Base-by-base conservation (phyloP, 805 yeast species). In the Pichia eremophila region DNA sequence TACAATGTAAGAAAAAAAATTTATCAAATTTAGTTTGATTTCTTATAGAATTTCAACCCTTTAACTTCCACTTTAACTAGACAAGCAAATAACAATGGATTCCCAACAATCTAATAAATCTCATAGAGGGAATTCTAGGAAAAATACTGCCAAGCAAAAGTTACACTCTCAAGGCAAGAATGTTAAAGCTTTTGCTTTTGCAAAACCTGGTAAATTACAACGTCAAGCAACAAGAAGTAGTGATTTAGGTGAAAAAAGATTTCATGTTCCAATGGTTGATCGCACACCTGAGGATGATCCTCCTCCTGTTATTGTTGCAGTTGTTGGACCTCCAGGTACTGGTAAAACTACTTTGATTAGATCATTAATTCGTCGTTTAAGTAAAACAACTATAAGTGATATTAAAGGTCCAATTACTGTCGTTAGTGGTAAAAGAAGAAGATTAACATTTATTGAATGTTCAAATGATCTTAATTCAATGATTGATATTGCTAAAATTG, bases 271-370 rank as follows among this genome's bases (percentile, higher is more conserved):
- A 15, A 90, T 93, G 97, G 84, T 93, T 44, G 95, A 93, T 63
- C 74, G 98, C 56, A 89, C 97, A 0, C 97, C 98, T 0, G 98
- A 91, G 48, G 96, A 91, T 60, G 95, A 87, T 56, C 96, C 98
- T 5, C 97, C 97, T 19, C 99, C 99, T 39, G 83, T 93, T 22
- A 81, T 93, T 48, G 88, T 93, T 25, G 96, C 96, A 0, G 95
- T 93, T 8, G 96, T 93, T 12, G 99, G 99, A 0, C 99, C 99
- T 12, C 95, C 96, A 10, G 99, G 99, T 15, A 93, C 98, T 0
- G 99, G 99, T 54, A 93, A 93, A 62, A 80, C 97, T 15, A 91
- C 98, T 0, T 72, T 93, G 59, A 87, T 93, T 59, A 83, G 88
- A 63, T 88, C 97, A 8, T 70, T 93, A 47, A 88, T 93, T 7